Percentiles rank a stretch among this genome's conserved stretches.
Conservation (phyloP, 2,329 filamentous ascomycete genomes). For the Colletotrichum noveboracense region DNA sequence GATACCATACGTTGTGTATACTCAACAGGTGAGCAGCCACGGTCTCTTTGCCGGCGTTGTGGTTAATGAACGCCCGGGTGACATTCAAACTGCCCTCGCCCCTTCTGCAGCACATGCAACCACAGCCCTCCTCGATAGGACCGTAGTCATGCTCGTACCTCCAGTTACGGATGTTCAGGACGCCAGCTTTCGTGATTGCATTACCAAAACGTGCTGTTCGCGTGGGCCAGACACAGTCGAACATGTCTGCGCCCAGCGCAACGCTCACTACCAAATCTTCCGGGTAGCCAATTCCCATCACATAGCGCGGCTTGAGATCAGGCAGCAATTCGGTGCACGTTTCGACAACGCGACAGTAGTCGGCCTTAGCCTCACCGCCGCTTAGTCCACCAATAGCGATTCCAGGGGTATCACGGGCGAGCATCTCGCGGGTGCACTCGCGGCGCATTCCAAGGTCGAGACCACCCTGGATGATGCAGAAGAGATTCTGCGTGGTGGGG, state of each 20-base stretch:
- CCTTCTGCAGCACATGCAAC: slow-evolving; percentile 76
- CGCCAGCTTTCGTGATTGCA: slow-evolving; percentile 80
- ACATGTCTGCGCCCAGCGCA: slow-evolving; percentile 97
- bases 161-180: slow-evolving; percentile 83
- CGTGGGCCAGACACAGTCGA: slow-evolving; percentile 99
- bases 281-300: slow-evolving; percentile 98
- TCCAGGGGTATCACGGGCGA: slow-evolving; percentile 87
- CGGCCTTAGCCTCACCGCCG: slow-evolving; percentile 91
- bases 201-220: slow-evolving; percentile 96
- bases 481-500: slow-evolving; percentile 85
- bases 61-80: slow-evolving; percentile 88
- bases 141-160: slow-evolving; percentile 80
- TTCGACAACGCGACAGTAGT: slow-evolving; percentile 89
- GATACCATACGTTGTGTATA: slow-evolving; percentile 95
- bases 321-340: slow-evolving; percentile 87
- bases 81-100: slow-evolving; percentile 77
- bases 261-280: slow-evolving; percentile 95
- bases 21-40: slow-evolving; percentile 85
- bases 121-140: slow-evolving; percentile 83
- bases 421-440: slow-evolving; percentile 87
- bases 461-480: slow-evolving; percentile 98
- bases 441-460: slow-evolving; percentile 85
- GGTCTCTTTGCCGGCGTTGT: slow-evolving; percentile 93
- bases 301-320: slow-evolving; percentile 93
- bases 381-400: slow-evolving; percentile 96